Base-by-base conservation (phyloP, 1,284 basidiomycete genomes). In the Hypsizygus ulmarius region DNA sequence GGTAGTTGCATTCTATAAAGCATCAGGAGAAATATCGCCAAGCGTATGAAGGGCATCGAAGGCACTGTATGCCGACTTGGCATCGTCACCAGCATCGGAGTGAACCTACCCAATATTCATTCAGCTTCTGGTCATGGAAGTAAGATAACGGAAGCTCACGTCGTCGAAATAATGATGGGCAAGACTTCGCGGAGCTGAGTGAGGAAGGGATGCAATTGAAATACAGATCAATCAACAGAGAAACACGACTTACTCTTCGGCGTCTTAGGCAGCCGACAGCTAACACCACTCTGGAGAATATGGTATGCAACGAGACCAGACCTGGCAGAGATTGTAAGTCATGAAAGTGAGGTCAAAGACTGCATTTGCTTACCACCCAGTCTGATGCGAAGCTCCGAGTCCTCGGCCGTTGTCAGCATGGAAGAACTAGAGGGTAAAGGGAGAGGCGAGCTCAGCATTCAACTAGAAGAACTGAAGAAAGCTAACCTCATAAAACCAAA, bases 141-240 rank as follows among this genome's bases (percentile, higher is more conserved):
- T 9, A 21, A 27, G 27, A 34, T 15, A 19, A 40, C 39, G 34
- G 39, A 10, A 45, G 70, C 83, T 54, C 50, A 87, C 93, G 65
- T 94, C 93, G 65, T 94, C 92, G 68, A 99, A 98, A 77, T 96
- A 99, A 66, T 97, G 93, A 56, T 86, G 79, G 25, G 91, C 90
- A 35, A 95, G 76, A 57, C 86, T 87, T 51, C 93, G 79, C 48
- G 95, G 95, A 25, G 95, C 93, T 88, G 67, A 7, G 21, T 25
- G 47, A 64, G 49, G 38, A 11, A 33, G 50, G 21, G 55, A 38
- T 39, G 11, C 11, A 9, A 45, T n/a, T 18, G 35, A 47, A 39
- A 15, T 27, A 43, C 63, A 57, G 38, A 49, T 54, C 35, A 6
- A 38, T 35, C 42, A 43, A 12, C 36, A 38, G 34, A 39, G 14